Percentiles rank a stretch among this genome's conserved stretches.
These are phyloP conservation scores for carrot (Daucus carota) DNA, from an alignment of 129 eudicot species.

Conservation along the genomic window DH1_v3.0 NC_030388.2:30931001-30931500, in stretches of 20 bases:
- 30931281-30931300: background rate
- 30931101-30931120: too few relatives aligned
- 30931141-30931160: background rate
- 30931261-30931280: background rate
- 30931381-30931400: background rate
- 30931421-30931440: constrained; percentile 3
- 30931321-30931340: background rate
- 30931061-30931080: too few relatives aligned
- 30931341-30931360: background rate
- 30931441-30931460: background rate
- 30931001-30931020: too few relatives aligned
- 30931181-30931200: background rate
- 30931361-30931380: constrained; percentile 5
- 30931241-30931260: background rate
- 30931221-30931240: background rate
- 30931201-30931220: background rate
- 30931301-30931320: background rate
- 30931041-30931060: too few relatives aligned
- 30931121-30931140: background rate
- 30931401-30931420: background rate
- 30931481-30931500: constrained; percentile 5
- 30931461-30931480: constrained; percentile 2
- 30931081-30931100: too few relatives aligned
- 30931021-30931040: too few relatives aligned
- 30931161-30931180: background rate